Base-by-base conservation (phyloP, 306 rosid genomes). In the Malus fusca region DNA sequence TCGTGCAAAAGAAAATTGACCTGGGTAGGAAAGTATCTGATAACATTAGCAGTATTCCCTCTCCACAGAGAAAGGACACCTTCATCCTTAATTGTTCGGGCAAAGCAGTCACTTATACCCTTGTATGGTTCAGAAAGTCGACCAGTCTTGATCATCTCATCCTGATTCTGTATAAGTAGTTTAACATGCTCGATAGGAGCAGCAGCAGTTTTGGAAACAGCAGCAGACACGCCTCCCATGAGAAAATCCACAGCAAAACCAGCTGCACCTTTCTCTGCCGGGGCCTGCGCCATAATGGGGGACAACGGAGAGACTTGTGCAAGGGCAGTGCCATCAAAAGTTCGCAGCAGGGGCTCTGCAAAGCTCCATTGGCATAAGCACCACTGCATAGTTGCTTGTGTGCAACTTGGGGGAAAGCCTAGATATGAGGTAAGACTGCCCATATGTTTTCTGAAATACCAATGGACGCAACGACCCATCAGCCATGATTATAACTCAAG, bases 221-320 rank as follows among this genome's bases (percentile, higher is more conserved):
- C 96, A 63, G 98, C 98, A 84, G 96, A 90, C 2, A 89, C 98
- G 81, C 98, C 98, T 53, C 98, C 98, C 98, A 92, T 92, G 73
- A 92, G 84, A 69, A 92, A 92, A 82, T 92, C 96, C 11, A 87
- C 68, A 3, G 84, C 30, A 84, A 92, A 92, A 3, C 67, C 88
- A 77, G 77, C 18, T 1, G 69, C 77, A 66, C 96, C 94, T 82
- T 87, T 89, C 88, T 92, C 98, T 4, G 85, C 58, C 0, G 98
- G 98, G 63, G 98, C 90, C 48, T 84, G 88, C 25, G 48, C 91
- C 31, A 77, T 72, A 66, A 92, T 25, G 1, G 85, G 77, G 59
- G 84, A 76, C 68, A 81, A 1, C 55, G 72, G 75, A 0, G 91
- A 84, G 22, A 73, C 69, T 19, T 64, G 77, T 1, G 89, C 88